Evolutionary conservation across 2,329 filamentous ascomycete species (phyloP).

Genomic region (Hymenoscyphus scutula): DNA sequence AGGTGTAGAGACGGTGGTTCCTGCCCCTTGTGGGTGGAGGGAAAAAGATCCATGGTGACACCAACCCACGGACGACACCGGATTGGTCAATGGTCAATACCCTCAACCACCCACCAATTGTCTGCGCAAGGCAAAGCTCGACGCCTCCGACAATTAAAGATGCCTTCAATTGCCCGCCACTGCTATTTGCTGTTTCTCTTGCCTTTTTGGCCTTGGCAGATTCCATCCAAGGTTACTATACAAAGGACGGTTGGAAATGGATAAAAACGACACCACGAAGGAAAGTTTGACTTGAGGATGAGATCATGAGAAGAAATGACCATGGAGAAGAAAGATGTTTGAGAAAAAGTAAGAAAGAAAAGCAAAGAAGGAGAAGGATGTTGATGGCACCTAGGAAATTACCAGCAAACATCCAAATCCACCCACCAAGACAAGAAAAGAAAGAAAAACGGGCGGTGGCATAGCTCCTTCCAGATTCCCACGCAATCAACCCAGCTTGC

Average conservation of each 20-base stretch:
- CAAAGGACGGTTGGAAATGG: background rate
- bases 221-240: background rate
- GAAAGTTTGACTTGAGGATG: background rate
- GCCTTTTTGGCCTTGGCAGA: background rate
- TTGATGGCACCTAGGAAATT: too few relatives aligned
- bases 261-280: too few relatives aligned
- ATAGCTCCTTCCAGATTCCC: too few relatives aligned
- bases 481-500: too few relatives aligned
- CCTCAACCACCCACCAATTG: background rate
- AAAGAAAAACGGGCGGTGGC: too few relatives aligned
- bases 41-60: background rate
- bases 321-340: too few relatives aligned
- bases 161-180: background rate
- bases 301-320: background rate
- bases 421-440: too few relatives aligned
- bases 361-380: background rate
- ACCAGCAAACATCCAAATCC: too few relatives aligned
- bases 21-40: background rate
- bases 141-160: background rate
- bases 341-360: too few relatives aligned
- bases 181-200: background rate
- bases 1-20: background rate
- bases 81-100: background rate
- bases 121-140: background rate
- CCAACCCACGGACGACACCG: background rate